Conservation (phyloP, 148 eudicot genomes). For the Oxyria digyna region DNA sequence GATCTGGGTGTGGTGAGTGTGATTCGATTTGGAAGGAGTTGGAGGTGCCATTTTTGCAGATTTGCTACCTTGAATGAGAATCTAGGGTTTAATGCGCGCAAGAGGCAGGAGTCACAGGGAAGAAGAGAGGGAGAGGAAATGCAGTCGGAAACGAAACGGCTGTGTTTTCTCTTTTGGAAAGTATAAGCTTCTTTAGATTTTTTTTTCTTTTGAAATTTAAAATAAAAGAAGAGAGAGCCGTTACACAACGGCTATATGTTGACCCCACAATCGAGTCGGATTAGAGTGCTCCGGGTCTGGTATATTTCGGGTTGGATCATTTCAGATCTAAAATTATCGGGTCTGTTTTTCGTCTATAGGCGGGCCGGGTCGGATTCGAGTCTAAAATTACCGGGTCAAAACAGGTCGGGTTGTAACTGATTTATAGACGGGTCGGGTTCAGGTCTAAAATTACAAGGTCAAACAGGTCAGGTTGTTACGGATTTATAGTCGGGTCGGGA, state of each 20-base stretch:
- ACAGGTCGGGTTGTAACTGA: too few species aligned
- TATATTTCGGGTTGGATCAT: too few species aligned
- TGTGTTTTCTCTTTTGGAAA: conserved; percentile 5
- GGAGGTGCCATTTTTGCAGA: conserved; percentile 30
- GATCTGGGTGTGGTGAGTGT: conserved; percentile 22
- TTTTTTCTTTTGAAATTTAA: not conserved
- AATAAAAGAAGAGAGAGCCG: not conserved
- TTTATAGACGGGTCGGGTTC: too few species aligned
- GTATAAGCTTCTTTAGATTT: not conserved
- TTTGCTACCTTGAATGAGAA: not conserved
- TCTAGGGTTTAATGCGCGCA: conserved; percentile 7
- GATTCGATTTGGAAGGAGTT: conserved; percentile 46
- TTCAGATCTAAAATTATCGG: too few species aligned
- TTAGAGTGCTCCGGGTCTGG: too few species aligned
- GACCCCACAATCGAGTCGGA: too few species aligned
- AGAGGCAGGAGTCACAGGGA: not conserved
- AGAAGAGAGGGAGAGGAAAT: not conserved
- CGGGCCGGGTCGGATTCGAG: too few species aligned
- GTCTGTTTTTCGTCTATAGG: too few species aligned
- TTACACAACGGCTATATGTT: conserved; percentile 5
- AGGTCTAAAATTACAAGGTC: too few species aligned
- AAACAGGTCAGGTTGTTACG: too few species aligned
- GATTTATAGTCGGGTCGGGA: too few species aligned
- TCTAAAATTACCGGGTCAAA: too few species aligned
- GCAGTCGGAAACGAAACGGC: conserved; percentile 2